A percentile compares a stretch with the other conserved stretches of the same genome.
Evolutionary conservation across 2,329 filamentous ascomycete genomes (phyloP).

Genomic region (Monosporascus sp.): DNA sequence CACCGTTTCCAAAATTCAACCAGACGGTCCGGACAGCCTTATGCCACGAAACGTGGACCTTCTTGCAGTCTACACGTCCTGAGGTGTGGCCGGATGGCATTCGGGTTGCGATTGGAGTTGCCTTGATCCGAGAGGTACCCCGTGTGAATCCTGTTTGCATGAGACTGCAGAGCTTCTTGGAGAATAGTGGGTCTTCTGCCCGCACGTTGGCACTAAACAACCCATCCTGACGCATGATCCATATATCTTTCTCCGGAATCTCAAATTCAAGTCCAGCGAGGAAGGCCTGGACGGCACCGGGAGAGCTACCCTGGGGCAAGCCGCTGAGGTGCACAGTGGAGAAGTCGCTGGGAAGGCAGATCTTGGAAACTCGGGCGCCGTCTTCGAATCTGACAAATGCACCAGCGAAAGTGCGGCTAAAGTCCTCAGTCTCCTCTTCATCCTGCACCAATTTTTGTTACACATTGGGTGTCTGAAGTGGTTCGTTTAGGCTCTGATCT

Average conservation of each 20-base stretch:
- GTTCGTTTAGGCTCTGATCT: too few relatives aligned
- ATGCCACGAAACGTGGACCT: constrained; percentile 32
- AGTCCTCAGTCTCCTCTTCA: too few relatives aligned
- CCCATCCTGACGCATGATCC: too few relatives aligned
- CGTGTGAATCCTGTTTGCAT: not conserved
- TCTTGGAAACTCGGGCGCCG: constrained; percentile 23
- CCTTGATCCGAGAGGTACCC: not conserved
- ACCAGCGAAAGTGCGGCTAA: constrained; percentile 11
- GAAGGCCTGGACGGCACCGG: constrained; percentile 10
- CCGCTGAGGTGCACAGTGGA: constrained; percentile 28
- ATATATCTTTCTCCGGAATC: too few relatives aligned
- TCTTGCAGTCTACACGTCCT: constrained; percentile 28
- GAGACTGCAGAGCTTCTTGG: constrained; percentile 10
- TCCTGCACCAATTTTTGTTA: too few relatives aligned
- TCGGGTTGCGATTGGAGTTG: constrained; percentile 6
- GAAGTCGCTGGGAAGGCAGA: constrained; percentile 30
- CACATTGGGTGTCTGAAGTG: too few relatives aligned
- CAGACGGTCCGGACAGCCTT: constrained; percentile 20
- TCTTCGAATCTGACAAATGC: constrained; percentile 26
- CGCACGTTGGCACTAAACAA: constrained; percentile 13
- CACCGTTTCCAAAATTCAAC: constrained; percentile 22
- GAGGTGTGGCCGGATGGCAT: constrained; percentile 19
- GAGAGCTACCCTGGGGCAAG: constrained; percentile 17
- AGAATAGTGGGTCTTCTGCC: constrained; percentile 22
- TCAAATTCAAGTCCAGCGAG: constrained; percentile 9